Percentiles rank a stretch among this genome's conserved stretches.
These are phyloP conservation scores for Lentinula sp. DNA, from an alignment of 768 basidiomycete genomes.

Conservation along the genomic window DNA sequence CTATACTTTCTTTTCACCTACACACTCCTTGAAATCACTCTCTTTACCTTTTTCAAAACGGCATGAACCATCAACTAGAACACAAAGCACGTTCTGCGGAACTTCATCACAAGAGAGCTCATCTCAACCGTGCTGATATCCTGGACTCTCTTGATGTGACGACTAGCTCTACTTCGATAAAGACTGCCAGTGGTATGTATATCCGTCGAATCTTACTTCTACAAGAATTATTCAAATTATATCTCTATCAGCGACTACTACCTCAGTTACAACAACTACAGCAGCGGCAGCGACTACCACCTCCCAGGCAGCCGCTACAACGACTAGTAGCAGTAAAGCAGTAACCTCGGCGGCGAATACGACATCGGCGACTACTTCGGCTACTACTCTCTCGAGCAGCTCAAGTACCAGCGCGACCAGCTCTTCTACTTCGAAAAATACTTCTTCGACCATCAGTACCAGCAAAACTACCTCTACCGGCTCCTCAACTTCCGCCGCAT, in stretches of 20 bases:
- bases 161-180: not conserved
- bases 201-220: not conserved
- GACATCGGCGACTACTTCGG: not conserved
- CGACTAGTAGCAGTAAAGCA: not conserved
- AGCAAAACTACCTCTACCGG: not conserved
- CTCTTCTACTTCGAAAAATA: not conserved
- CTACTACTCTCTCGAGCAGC: not conserved
- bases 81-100: not conserved
- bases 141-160: not conserved
- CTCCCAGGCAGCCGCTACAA: not conserved
- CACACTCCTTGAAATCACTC: not conserved
- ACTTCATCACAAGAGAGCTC: not conserved
- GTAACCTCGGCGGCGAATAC: not conserved
- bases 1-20: not conserved
- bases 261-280: not conserved
- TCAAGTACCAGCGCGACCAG: not conserved
- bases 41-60: not conserved
- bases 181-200: not conserved
- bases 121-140: slow-evolving; percentile 2
- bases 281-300: not conserved
- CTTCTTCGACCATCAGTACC: not conserved
- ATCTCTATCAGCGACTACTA: not conserved
- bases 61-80: slow-evolving; percentile 2
- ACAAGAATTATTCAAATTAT: not conserved
- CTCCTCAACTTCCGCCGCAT: not conserved